Conservation (phyloP, 179 eudicot species). For the Beta macrorhiza region DNA sequence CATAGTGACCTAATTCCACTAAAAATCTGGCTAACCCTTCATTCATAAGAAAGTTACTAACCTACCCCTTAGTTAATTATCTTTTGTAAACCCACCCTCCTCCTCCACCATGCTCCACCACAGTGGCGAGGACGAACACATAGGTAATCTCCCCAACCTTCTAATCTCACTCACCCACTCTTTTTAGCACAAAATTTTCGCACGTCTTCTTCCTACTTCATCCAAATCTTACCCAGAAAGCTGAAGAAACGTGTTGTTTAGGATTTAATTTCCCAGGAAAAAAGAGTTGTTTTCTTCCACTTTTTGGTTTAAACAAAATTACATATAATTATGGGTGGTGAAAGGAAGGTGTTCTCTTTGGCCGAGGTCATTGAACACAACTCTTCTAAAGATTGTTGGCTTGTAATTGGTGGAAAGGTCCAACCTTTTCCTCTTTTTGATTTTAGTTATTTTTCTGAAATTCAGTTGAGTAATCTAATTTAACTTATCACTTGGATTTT, state of each 20-base stretch:
- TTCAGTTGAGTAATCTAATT: neutral
- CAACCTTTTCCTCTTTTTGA: neutral
- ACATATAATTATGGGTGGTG: conserved; percentile 37
- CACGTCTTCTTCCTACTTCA: neutral
- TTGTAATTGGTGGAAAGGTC: conserved; percentile 65
- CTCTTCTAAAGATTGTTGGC: conserved; percentile 64
- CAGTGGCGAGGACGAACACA: no score
- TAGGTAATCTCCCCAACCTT: neutral
- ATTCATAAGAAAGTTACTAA: no score
- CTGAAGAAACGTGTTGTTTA: neutral
- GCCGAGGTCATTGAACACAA: conserved; percentile 58
- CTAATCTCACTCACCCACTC: conserved; percentile 9
- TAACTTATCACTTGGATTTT: neutral
- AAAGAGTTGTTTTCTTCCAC: neutral
- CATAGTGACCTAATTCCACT: no score
- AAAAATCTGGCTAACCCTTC: no score
- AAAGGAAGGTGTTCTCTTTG: conserved; percentile 48
- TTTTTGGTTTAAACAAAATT: neutral
- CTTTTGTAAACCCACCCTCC: no score
- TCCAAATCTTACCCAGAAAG: neutral
- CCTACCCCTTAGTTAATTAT: no score
- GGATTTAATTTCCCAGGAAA: conserved; percentile 4
- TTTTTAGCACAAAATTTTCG: neutral
- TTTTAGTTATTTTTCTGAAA: neutral
- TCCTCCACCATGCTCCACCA: no score